Percentiles rank a stretch among this genome's conserved stretches.
These are phyloP conservation scores for Monosporozyma servazzii DNA, from an alignment of 805 yeast genomes.

Conservation along the genomic window DNA sequence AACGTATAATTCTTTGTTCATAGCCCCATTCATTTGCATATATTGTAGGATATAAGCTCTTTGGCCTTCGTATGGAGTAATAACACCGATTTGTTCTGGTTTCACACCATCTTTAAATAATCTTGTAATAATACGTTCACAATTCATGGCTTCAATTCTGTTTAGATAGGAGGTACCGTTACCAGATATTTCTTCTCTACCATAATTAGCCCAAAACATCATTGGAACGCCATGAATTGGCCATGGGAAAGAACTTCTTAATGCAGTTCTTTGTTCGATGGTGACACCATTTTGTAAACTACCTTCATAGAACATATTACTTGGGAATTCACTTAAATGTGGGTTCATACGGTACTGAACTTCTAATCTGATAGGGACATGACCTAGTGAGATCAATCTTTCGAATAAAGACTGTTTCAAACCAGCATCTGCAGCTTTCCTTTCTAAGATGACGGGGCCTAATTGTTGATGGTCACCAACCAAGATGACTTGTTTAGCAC, in stretches of 20 bases:
- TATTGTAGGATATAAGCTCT: conserved; percentile 71
- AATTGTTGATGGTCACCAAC: conserved; percentile 96
- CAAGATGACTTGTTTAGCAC: conserved; percentile 78
- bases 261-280: conserved; percentile 52
- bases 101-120: conserved; percentile 68
- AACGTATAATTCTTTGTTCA: conserved; percentile 54
- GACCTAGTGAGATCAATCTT: conserved; percentile 72
- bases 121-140: conserved; percentile 66
- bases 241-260: conserved; percentile 74
- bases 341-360: conserved; percentile 97
- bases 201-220: conserved; percentile 91
- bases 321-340: conserved; percentile 72
- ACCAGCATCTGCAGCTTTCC: conserved; percentile 79
- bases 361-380: conserved; percentile 74
- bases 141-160: conserved; percentile 82
- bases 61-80: conserved; percentile 94
- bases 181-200: conserved; percentile 79
- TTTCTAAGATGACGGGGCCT: conserved; percentile 82
- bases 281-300: conserved; percentile 87
- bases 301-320: conserved; percentile 90
- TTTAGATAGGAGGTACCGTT: conserved; percentile 77
- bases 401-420: conserved; percentile 81
- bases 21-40: conserved; percentile 61
- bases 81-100: conserved; percentile 80
- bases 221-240: conserved; percentile 76